Evolutionary conservation across 2,329 filamentous ascomycete genomes (phyloP).

Genomic region (Fusarium goolgardi): DNA sequence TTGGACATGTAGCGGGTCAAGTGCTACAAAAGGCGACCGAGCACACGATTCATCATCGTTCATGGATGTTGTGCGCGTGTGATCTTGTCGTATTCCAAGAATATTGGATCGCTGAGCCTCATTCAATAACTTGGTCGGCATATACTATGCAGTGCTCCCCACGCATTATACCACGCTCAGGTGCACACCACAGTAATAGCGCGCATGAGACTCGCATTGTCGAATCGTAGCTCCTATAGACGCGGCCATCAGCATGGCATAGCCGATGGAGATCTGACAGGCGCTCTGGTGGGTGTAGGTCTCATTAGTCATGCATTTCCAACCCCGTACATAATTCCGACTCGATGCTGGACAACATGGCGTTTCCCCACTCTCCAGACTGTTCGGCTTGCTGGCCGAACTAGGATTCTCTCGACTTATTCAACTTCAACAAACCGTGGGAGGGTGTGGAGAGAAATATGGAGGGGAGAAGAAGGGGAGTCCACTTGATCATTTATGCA

Average conservation of each 20-base stretch:
- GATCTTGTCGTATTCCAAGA: slow-evolving; percentile 9
- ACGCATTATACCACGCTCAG: slow-evolving; percentile 10
- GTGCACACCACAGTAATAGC: slow-evolving; percentile 39
- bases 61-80: slow-evolving; percentile 19
- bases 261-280: slow-evolving; percentile 4
- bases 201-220: slow-evolving; percentile 25
- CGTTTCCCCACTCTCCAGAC: slow-evolving; percentile 14
- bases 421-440: slow-evolving; percentile 1
- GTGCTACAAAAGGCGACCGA: slow-evolving; percentile 28
- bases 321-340: slow-evolving; percentile 33
- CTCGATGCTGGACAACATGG: slow-evolving; percentile 10
- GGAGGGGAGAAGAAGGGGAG: not conserved
- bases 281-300: slow-evolving; percentile 9
- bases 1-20: slow-evolving; percentile 11
- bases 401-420: slow-evolving; percentile 4
- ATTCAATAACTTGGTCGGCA: slow-evolving; percentile 2
- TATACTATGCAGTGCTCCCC: slow-evolving; percentile 19
- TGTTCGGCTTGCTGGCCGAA: slow-evolving; percentile 16
- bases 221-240: slow-evolving; percentile 13
- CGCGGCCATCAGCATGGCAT: slow-evolving; percentile 7
- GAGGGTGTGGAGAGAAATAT: slow-evolving; percentile 31
- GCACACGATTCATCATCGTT: slow-evolving; percentile 31
- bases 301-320: slow-evolving; percentile 40
- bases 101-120: slow-evolving; percentile 17
- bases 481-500: slow-evolving; percentile 19